Evolutionary conservation across 345 rosid species (phyloP).

Genomic region (Euphorbia tirucalli): DNA sequence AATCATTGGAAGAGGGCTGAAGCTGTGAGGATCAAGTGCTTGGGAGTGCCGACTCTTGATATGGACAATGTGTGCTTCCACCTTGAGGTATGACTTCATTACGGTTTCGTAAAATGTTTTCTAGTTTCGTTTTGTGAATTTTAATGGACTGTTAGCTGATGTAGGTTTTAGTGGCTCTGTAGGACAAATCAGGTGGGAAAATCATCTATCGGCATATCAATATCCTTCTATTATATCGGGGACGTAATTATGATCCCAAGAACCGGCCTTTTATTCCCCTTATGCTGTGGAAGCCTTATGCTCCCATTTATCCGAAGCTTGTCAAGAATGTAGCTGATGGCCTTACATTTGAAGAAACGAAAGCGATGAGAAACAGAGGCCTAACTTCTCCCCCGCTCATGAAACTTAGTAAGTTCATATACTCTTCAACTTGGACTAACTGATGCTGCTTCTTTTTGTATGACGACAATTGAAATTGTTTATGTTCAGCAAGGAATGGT

Average conservation of each 20-base stretch:
- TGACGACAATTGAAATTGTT: neutral
- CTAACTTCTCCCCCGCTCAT: slow-evolving; percentile 51
- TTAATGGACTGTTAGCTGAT: slow-evolving; percentile 27
- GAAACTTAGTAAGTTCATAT: slow-evolving; percentile 65
- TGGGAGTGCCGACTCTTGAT: slow-evolving; percentile 90
- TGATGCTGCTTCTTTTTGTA: neutral
- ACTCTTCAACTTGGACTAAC: neutral
- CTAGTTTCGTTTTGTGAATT: neutral
- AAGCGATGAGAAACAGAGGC: slow-evolving; percentile 74
- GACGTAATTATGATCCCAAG: slow-evolving; percentile 71
- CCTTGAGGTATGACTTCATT: slow-evolving; percentile 57
- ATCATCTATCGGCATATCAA: slow-evolving; percentile 60
- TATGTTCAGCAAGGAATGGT: slow-evolving; percentile 80
- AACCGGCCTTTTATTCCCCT: slow-evolving; percentile 64
- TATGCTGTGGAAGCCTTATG: slow-evolving; percentile 92
- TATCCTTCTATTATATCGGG: slow-evolving; percentile 67
- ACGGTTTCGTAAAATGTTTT: neutral
- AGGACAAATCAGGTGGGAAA: slow-evolving; percentile 88
- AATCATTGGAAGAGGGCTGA: slow-evolving; percentile 89
- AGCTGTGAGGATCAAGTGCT: slow-evolving; percentile 88
- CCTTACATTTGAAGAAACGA: slow-evolving; percentile 77
- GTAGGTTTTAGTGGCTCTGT: slow-evolving; percentile 28
- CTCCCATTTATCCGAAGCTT: slow-evolving; percentile 80
- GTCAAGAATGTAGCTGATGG: slow-evolving; percentile 75
- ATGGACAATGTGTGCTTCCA: slow-evolving; percentile 87